Base-by-base conservation (phyloP, 1,139 yeast genomes). In the Yamadazyma blattariae region DNA sequence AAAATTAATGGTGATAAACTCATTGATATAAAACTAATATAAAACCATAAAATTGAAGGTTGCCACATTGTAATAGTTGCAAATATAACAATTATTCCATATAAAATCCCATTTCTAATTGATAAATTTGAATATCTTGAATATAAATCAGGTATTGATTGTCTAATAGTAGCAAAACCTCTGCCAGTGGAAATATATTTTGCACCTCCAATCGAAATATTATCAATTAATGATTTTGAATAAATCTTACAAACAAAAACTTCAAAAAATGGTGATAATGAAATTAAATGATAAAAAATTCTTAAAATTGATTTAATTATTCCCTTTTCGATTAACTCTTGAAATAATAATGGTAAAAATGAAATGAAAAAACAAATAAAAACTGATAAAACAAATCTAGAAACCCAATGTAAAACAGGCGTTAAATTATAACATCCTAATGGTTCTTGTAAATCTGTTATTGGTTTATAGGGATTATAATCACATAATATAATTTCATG, bases 201-300 rank as follows among this genome's bases (percentile, higher is more conserved):
- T 0, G 96, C 96, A 24, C 94, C 94, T 0, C 96, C 96, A 54
- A 83, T 73, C 0, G 83, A 71, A 25, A 88, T 61, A 54, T 87
- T 89, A 32, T 76, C 77, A 21, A 76, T 60, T 43, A 88, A 66
- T 0, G 95, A 72, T 41, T 77, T 77, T 0, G 95, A 82, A 56
- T 88, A 88, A 1, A 86, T 77, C 48, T 85, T 94, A 52, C 96
- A 85, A 1, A 84, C 90, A 58, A 88, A 87, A 0, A 88, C 92
- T 52, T 88, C 96, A 59, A 88, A 88, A 12, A 87, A 58, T 5
- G 96, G 95, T 0, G 96, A 82, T 37, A 87, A 56, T 0, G 95
- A 86, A 13, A 75, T 51, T 33, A 87, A 64, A 52, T 88, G 96
- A 45, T 71, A 74, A 12, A 71, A 48, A 11, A 86, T 67, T 38